These are phyloP conservation scores for Tetrastigma voinierianum DNA, from an alignment of 164 flowering plant species.

Conservation along the genomic window DNA sequence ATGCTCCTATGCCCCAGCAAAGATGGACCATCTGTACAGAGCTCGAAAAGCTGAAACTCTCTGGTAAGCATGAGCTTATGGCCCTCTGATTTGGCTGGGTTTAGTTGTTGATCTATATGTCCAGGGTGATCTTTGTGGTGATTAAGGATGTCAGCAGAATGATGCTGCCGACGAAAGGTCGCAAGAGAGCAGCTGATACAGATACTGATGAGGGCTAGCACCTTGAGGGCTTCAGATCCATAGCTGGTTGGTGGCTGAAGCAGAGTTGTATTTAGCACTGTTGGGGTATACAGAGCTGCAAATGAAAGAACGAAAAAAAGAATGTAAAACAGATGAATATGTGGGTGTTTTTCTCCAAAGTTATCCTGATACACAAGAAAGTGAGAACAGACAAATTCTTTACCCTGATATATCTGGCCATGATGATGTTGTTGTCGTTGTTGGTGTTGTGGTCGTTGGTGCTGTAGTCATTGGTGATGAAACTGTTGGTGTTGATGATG, in stretches of 20 bases:
- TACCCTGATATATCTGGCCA: conserved; percentile 24
- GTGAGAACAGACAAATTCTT: too few relatives aligned
- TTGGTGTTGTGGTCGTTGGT: conserved; percentile 9
- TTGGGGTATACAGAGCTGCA: conserved; percentile 49
- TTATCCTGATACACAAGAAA: too few relatives aligned
- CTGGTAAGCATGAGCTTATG: not conserved
- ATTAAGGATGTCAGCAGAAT: conserved; percentile 27
- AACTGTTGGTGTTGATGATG: conserved; percentile 21
- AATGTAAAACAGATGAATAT: too few relatives aligned
- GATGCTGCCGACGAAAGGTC: conserved; percentile 24
- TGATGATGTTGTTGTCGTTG: conserved; percentile 16
- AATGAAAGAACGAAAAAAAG: not conserved
- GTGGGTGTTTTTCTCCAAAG: too few relatives aligned
- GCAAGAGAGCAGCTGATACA: conserved; percentile 17
- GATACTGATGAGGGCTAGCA: conserved; percentile 31
- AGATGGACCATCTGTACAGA: conserved; percentile 11
- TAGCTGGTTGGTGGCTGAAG: conserved; percentile 26
- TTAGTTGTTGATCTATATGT: conserved; percentile 3
- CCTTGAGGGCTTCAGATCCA: conserved; percentile 45
- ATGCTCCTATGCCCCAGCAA: too few relatives aligned
- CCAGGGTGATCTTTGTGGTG: conserved; percentile 16
- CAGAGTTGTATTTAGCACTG: conserved; percentile 42
- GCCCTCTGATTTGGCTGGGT: not conserved
- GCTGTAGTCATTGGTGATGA: too few relatives aligned
- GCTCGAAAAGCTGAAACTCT: not conserved